Base-by-base conservation (phyloP, 2,329 filamentous ascomycete genomes). In the Ceratocystis variospora region DNA sequence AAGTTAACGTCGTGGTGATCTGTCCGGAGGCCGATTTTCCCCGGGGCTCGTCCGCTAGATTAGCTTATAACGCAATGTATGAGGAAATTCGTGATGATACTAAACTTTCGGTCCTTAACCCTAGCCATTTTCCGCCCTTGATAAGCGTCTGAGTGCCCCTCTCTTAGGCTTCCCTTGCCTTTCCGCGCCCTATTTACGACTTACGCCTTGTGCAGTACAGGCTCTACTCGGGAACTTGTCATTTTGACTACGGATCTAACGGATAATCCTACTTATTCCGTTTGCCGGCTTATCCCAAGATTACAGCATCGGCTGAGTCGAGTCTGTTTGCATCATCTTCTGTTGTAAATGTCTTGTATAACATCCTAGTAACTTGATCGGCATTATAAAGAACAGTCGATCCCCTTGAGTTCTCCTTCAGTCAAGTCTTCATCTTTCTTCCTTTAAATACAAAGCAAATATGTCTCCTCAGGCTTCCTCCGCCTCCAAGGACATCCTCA, bases 401-500 rank as follows among this genome's bases (percentile, higher is more conserved):
- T 1, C 57, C 57, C n/a, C 1, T 15, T 41, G 12, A 15, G 3
- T 44, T 45, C 59, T 62, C 31, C 59, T 61, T 10, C 22, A 10
- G 33, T 15, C 33, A 17, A 3, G 10, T 15, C 59, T 25, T 12
- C 55, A n/a, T 8, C 17, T 33, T 7, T 19, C 55, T 19, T 22
- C 10, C 48, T 22, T 44, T 5, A 4, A 10, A 41, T 12, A 12
- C 37, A 41, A 41, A 12, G 10, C 37, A 41, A 31, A 28, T 15
- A 64, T 64, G 63, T 59, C 63, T 22, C 12, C 4, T 33, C 31
- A 33, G 15, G 10, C 22, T 19, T 50, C 66, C 12, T 22, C 53
- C 8, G 45, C 44, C 28, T 53, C 48, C 28, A 67, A 67, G 33
- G 62, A 67, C 6, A 33, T 45, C 15, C 62, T 67, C 33, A 64